Evolutionary conservation across 2,329 filamentous ascomycete genomes (phyloP).

Genomic region (Endoconidiophora laricicola): DNA sequence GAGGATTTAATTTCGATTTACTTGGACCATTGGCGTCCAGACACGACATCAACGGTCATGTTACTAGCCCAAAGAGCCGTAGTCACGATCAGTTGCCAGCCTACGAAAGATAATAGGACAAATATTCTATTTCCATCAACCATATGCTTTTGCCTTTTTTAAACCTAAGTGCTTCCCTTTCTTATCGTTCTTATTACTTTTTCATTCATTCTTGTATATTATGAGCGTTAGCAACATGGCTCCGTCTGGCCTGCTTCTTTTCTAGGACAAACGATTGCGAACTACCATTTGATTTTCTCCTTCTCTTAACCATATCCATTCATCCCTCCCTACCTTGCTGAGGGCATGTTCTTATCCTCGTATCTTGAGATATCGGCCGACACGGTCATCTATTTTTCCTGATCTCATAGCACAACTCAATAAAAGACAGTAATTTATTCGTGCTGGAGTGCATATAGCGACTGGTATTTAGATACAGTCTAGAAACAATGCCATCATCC

Average conservation of each 20-base stretch:
- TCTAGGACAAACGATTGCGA: too few species aligned
- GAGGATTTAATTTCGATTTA: conserved; percentile 19
- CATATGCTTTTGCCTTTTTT: neutral
- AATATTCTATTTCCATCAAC: neutral
- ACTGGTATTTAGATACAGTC: neutral
- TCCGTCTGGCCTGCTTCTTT: too few species aligned
- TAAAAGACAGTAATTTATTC: neutral
- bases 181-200: neutral
- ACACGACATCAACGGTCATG: neutral
- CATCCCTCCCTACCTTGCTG: too few species aligned
- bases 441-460: neutral
- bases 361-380: too few species aligned
- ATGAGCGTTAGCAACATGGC: too few species aligned
- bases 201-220: neutral
- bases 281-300: too few species aligned
- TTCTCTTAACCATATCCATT: too few species aligned
- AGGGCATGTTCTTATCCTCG: too few species aligned
- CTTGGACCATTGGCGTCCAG: conserved; percentile 30
- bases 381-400: neutral
- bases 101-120: conserved; percentile 21
- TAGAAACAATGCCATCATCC: neutral
- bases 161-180: neutral
- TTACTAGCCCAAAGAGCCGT: neutral
- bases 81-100: conserved; percentile 24
- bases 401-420: neutral